Conservation (phyloP, 1,284 basidiomycete species). For the Pseudozyma hubeiensis region DNA sequence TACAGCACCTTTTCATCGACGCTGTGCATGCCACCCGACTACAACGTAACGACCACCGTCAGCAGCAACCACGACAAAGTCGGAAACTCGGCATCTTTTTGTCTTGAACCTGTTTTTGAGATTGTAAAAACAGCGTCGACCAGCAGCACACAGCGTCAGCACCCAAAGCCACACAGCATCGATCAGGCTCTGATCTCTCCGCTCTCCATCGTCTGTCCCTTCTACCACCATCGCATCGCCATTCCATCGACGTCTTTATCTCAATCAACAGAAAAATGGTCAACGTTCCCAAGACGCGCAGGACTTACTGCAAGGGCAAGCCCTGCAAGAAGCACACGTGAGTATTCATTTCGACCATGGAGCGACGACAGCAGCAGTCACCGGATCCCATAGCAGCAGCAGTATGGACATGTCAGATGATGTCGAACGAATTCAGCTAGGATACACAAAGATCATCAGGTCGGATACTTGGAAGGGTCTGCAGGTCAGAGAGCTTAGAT, state of each 20-base stretch:
- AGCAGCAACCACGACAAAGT: background rate
- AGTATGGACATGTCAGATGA: background rate
- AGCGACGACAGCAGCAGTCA: slow-evolving; percentile 3
- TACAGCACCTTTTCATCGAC: slow-evolving; percentile 24
- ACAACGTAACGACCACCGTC: background rate
- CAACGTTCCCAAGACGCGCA: slow-evolving; percentile 71
- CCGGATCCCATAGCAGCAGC: background rate
- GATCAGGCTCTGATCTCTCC: slow-evolving; percentile 16
- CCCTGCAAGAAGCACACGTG: slow-evolving; percentile 98
- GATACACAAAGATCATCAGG: too few species aligned
- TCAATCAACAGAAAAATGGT: slow-evolving; percentile 59
- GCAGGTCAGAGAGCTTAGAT: too few species aligned
- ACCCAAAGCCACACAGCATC: background rate
- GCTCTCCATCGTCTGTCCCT: slow-evolving; percentile 4
- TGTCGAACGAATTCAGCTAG: too few species aligned
- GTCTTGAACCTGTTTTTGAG: background rate
- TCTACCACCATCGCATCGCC: background rate
- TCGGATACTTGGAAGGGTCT: too few species aligned
- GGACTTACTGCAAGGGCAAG: slow-evolving; percentile 96
- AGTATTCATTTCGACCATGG: slow-evolving; percentile 66
- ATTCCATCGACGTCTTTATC: background rate
- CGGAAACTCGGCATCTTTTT: background rate
- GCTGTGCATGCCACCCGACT: slow-evolving; percentile 2
- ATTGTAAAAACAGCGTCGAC: background rate
- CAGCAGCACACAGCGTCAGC: background rate